Evolutionary conservation across 768 basidiomycete species (phyloP), one percentile per base, ranked within the genome.

Genomic region (Pleurotus citrinopileatus): DNA sequence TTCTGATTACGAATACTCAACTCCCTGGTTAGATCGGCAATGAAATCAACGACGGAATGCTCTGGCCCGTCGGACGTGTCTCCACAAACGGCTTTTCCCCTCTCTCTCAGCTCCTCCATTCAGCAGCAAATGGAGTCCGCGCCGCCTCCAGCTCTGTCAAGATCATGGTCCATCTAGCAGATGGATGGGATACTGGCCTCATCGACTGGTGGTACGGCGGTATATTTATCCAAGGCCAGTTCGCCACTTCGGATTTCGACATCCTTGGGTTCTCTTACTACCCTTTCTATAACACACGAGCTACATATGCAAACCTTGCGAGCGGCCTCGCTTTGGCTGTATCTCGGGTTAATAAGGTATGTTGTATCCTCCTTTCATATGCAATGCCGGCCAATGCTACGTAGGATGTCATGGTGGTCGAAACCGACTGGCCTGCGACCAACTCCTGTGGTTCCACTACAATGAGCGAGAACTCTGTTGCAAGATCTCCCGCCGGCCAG

Each of bases 191-290:
- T 56, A 70, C 63, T 36, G 54, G 65, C 20, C 69, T 67, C 2
- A 70, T 81, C 42, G 65, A 65, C 52, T 80, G 69, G 36, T 85
- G 80, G 65, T 86, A 73, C 64, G 67, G 70, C 28, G 67, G 73
- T 17, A 75, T 84, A 43, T 82, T 83, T 67, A 73, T 78, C 42
- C 65, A 73, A 0, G 83, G 83, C 4, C 69, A 81, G 59, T 66
- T 86, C 32, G 65, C 75, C 12, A 66, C 72, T 1, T 59, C 66
- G 22, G 80, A 84, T 55, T 68, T 84, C 42, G 84, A 85, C 60
- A 69, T 82, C 53, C 72, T 84, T 61, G 83, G 81, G 19, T 81
- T 86, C 64, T 84, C 82, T 9, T 83, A 83, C 69, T 86, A 85
- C 59, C 83, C 83, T 1, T 85, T 83, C 69, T 84, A 84, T 59